Conservation (phyloP, 2,329 filamentous ascomycete genomes). For the Chaetothyriales sp. region DNA sequence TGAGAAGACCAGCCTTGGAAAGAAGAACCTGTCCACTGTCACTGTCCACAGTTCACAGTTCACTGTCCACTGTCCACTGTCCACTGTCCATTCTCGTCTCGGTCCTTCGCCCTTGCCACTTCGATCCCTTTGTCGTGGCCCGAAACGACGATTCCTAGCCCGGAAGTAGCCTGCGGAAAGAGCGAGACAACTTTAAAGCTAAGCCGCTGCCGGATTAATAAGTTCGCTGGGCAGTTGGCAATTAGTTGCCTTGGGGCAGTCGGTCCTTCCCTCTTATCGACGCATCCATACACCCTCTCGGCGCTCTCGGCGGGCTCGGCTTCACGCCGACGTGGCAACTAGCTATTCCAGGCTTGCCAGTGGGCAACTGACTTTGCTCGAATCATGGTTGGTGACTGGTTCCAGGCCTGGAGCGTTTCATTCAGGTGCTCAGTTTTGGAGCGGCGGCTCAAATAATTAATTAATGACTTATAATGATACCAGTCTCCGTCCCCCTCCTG, state of each 20-base stretch:
- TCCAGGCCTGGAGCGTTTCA: no score
- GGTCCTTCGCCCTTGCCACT: neutral
- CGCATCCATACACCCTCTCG: neutral
- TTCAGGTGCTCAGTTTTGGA: neutral
- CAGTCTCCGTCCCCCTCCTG: no score
- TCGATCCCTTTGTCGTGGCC: neutral
- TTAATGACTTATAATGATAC: no score
- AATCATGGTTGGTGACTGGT: neutral
- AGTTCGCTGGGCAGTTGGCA: neutral
- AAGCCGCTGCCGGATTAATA: neutral
- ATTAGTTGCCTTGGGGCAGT: neutral
- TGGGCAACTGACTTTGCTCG: neutral
- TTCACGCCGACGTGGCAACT: neutral
- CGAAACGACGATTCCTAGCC: neutral
- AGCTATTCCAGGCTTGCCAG: neutral
- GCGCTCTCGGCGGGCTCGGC: neutral
- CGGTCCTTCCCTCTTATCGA: neutral
- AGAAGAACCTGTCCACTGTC: neutral
- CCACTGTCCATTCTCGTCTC: neutral
- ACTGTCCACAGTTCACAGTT: no score
- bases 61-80: no score
- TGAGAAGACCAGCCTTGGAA: neutral
- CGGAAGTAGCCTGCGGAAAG: neutral
- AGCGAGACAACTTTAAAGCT: neutral
- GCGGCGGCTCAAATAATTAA: neutral